phyloP scores from a whole-genome alignment of 2,329 filamentous ascomycete species.

The Penicillium oxalicum region DNA sequence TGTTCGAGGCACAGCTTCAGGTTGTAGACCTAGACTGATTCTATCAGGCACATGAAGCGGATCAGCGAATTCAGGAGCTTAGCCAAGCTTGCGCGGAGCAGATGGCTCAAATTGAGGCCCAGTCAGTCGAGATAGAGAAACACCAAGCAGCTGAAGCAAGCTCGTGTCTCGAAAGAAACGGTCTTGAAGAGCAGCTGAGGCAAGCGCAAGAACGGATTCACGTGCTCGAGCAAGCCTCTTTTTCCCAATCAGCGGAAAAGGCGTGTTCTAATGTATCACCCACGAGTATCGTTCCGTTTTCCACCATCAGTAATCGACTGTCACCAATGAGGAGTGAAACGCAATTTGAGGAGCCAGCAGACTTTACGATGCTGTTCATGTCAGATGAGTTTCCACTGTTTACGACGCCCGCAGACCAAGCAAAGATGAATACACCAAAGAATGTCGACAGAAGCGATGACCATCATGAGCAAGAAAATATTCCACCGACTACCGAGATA shows the following conservation, averaged over 20 bases:
- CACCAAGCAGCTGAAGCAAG: slow-evolving; percentile 18
- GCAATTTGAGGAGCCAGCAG: slow-evolving; percentile 18
- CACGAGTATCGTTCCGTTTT: slow-evolving; percentile 29
- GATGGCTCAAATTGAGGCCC: slow-evolving; percentile 7
- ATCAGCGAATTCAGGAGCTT: slow-evolving; percentile 17
- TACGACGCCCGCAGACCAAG: background rate
- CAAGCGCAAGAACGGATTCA: slow-evolving; percentile 17
- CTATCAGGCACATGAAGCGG: slow-evolving; percentile 17
- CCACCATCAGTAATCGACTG: slow-evolving; percentile 22
- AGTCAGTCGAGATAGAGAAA: slow-evolving; percentile 16
- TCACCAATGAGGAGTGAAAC: slow-evolving; percentile 11
- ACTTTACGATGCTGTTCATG: slow-evolving; percentile 28
- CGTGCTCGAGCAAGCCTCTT: slow-evolving; percentile 17
- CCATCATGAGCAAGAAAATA: background rate
- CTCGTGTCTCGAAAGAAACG: slow-evolving; percentile 13
- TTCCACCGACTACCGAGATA: background rate
- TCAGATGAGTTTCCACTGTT: slow-evolving; percentile 11
- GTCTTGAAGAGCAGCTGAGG: slow-evolving; percentile 16
- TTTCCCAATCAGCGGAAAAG: background rate
- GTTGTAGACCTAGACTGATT: slow-evolving; percentile 9
- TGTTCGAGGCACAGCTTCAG: background rate
- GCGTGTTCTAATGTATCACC: background rate
- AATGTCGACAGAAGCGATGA: background rate
- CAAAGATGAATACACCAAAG: background rate
- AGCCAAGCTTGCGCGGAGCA: slow-evolving; percentile 10